Conservation (phyloP, 2,329 filamentous ascomycete species). For the Fusarium bactridioides region DNA sequence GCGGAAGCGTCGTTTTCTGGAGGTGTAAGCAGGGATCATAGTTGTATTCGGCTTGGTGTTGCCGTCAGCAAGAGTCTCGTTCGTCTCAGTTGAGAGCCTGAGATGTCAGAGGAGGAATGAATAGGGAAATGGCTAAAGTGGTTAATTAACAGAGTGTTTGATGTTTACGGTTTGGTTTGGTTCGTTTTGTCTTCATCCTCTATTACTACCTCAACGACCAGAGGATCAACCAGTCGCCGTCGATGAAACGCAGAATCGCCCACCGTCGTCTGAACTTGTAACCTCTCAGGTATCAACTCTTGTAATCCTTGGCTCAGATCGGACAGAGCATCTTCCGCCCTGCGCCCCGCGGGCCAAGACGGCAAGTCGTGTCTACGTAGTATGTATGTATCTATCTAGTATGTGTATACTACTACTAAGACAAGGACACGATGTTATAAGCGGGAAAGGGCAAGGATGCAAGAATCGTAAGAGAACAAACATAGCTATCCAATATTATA, state of each 20-base stretch:
- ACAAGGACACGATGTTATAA: conserved; percentile 14
- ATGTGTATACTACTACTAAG: background rate
- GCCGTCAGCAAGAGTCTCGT: conserved; percentile 5
- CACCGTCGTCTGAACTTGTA: conserved; percentile 12
- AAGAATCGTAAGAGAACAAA: conserved; percentile 12
- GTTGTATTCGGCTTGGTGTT: conserved; percentile 8
- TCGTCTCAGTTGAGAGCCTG: background rate
- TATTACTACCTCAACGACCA: background rate
- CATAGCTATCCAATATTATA: background rate
- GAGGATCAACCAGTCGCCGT: background rate
- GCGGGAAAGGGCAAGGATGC: background rate
- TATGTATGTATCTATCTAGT: background rate
- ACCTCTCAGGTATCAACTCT: conserved; percentile 4
- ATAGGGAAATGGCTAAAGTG: background rate
- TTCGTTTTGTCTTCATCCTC: background rate
- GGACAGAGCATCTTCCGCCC: conserved; percentile 4
- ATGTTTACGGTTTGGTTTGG: conserved; percentile 1
- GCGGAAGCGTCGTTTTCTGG: background rate
- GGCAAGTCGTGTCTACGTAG: background rate
- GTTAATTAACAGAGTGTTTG: conserved; percentile 5
- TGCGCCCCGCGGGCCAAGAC: conserved; percentile 11
- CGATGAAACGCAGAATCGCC: conserved; percentile 7
- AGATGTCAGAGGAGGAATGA: background rate
- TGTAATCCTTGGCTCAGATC: conserved; percentile 14
- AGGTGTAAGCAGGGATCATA: background rate